Evolutionary conservation across 192 early-diverging fungal genomes (phyloP).

Genomic region (Dimargaris xerosporica): DNA sequence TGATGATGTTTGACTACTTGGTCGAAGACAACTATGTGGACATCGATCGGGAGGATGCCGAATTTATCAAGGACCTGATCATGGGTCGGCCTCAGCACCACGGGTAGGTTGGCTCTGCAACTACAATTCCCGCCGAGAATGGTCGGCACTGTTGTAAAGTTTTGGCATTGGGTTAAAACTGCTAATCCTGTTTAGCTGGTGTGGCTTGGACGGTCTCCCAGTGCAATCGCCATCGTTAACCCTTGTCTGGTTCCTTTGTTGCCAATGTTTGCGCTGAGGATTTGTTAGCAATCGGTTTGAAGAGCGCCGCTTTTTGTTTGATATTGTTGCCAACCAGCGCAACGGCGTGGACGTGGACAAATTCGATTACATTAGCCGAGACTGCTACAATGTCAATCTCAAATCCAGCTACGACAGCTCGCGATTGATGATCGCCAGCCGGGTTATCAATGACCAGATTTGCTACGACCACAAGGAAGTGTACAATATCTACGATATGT

Average conservation of each 20-base stretch:
- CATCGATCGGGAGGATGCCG: constrained; percentile 36
- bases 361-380: constrained; percentile 63
- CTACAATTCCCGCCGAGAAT: too few relatives aligned
- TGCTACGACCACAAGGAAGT: constrained; percentile 82
- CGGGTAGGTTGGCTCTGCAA: constrained; percentile 17
- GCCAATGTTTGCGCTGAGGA: too few relatives aligned
- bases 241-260: too few relatives aligned
- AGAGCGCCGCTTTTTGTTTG: constrained; percentile 67
- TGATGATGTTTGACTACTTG: constrained; percentile 73
- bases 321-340: constrained; percentile 91
- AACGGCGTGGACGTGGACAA: constrained; percentile 94
- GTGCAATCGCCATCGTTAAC: too few relatives aligned
- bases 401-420: constrained; percentile 39
- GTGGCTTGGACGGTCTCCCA: too few relatives aligned
- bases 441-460: constrained; percentile 80
- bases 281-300: constrained; percentile 14
- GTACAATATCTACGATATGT: constrained; percentile 75
- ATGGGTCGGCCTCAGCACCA: constrained; percentile 31
- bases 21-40: constrained; percentile 59
- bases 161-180: too few relatives aligned
- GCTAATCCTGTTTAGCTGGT: too few relatives aligned
- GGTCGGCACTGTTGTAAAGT: too few relatives aligned
- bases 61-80: constrained; percentile 60
- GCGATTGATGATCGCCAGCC: constrained; percentile 57
- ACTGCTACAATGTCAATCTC: constrained; percentile 67